Percentiles rank a stretch among this genome's conserved stretches.
These are phyloP conservation scores for Chaetomium globosum DNA, from an alignment of 2,329 filamentous ascomycete genomes.

Conservation along the genomic window DNA sequence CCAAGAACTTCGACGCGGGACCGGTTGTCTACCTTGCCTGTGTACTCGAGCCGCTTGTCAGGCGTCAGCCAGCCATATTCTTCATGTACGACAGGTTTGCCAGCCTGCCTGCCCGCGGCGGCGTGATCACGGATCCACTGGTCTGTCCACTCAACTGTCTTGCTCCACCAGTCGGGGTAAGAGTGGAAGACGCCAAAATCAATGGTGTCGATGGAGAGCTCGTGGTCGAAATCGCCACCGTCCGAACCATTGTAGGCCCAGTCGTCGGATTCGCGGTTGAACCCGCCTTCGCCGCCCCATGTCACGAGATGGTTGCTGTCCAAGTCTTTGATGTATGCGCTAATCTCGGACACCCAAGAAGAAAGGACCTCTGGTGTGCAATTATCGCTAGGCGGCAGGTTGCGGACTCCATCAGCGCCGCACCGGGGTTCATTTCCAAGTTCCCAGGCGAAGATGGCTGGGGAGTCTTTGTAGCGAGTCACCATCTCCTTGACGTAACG, in stretches of 20 bases:
- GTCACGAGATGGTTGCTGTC: constrained; percentile 58
- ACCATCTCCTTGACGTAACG: constrained; percentile 63
- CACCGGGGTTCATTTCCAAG: constrained; percentile 64
- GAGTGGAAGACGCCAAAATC: constrained; percentile 60
- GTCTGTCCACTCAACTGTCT: constrained; percentile 55
- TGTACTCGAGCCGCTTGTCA: constrained; percentile 51
- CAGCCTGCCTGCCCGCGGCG: constrained; percentile 44
- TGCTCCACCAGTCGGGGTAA: constrained; percentile 59
- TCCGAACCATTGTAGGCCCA: constrained; percentile 53
- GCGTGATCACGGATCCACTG: constrained; percentile 60
- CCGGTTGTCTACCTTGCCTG: constrained; percentile 47
- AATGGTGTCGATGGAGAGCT: constrained; percentile 51
- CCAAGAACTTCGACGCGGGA: constrained; percentile 51
- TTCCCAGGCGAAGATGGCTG: constrained; percentile 68
- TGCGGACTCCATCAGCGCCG: constrained; percentile 50
- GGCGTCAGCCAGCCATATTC: constrained; percentile 59
- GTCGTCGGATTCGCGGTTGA: constrained; percentile 49
- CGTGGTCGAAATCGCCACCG: constrained; percentile 57
- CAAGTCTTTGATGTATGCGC: constrained; percentile 55
- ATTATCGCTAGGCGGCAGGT: constrained; percentile 47
- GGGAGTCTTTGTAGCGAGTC: constrained; percentile 59
- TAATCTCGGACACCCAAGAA: constrained; percentile 57
- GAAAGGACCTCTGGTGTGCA: constrained; percentile 50
- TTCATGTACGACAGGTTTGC: constrained; percentile 59
- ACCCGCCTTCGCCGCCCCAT: constrained; percentile 62